Base-by-base conservation (phyloP, 768 basidiomycete genomes). In the Tulasnella sp. region DNA sequence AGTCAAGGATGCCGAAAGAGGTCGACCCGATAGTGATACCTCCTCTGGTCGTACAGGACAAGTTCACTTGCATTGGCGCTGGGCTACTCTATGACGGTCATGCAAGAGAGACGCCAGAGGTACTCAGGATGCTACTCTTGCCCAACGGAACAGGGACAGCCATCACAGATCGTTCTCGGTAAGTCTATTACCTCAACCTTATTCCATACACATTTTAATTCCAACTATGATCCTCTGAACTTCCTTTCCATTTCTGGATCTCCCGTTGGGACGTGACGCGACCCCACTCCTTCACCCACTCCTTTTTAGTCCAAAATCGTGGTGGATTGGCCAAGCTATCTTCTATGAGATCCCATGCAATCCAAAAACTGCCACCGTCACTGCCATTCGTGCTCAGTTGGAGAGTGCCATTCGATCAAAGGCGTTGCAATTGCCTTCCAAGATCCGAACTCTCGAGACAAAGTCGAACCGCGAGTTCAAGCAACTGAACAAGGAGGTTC, bases 401-500 rank as follows among this genome's bases (percentile, higher is more conserved):
- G 55, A 56, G 24, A 24, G 9, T 23, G 55, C 55, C 8, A 23
- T 56, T 27, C 34, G 42, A 13, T 21, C 55, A 5, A 56, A 56
- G 27, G 23, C 55, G 15, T 42, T 56, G 13, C 38, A 38, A 5
- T 42, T 56, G 11, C 43, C 55, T 24, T 23, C 19, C 3, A 56
- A 45, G 15, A 43, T 56, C 5, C 41, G 44, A 17, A 42, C 15
- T 27, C 4, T 56, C 38, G 55, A 56, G 55, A 56, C 41, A 15
- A 56, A 56, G 43, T 42, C 55, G 10, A 56, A 56, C 17, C 5
- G 55, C 10, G 55, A 56, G 15, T 56, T 56, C 55, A 56, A 56
- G 41, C 21, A 44, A 26, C 41, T 56, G 2, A 56, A 56, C 42
- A 56, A 56, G 41, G 55, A 56, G 43, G 55, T 56, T 21, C 24